A percentile compares a stretch with the other conserved stretches of the same genome.
These are phyloP conservation scores for Glycyrrhiza uralensis DNA, from an alignment of 306 rosid genomes.

Conservation along the genomic window DNA sequence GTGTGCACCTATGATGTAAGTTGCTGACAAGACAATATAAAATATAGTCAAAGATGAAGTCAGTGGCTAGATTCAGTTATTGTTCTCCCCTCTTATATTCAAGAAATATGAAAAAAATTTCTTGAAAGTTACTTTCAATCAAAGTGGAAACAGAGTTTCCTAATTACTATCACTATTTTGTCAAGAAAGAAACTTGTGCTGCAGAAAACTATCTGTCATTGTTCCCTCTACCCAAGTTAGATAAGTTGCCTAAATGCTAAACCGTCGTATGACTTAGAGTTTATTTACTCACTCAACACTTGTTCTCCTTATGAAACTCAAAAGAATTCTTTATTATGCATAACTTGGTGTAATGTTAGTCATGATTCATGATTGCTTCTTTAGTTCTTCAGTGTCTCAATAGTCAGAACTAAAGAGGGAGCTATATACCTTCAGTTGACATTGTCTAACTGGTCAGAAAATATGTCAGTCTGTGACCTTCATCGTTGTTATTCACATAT, in stretches of 20 bases:
- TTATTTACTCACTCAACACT: neutral
- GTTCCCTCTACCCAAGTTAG: neutral
- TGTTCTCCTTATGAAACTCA: neutral
- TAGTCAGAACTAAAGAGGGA: neutral
- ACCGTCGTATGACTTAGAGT: neutral
- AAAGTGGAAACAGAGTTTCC: too few species aligned
- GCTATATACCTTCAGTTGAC: neutral
- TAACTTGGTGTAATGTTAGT: neutral
- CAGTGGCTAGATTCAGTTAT: neutral
- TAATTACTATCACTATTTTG: neutral
- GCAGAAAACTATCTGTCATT: neutral
- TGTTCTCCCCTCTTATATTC: too few species aligned
- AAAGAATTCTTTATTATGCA: neutral
- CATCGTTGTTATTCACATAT: conserved; percentile 4
- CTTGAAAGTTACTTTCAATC: neutral
- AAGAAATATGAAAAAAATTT: neutral
- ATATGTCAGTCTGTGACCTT: neutral
- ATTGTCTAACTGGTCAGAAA: neutral
- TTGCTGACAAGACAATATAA: neutral
- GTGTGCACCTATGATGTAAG: neutral
- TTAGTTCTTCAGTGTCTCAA: neutral
- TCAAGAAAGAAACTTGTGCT: neutral
- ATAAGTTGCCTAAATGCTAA: neutral
- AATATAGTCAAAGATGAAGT: neutral
- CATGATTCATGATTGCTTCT: neutral